Conservation (phyloP, 176 grass and related monocot species). For the Phyllostachys edulis region DNA sequence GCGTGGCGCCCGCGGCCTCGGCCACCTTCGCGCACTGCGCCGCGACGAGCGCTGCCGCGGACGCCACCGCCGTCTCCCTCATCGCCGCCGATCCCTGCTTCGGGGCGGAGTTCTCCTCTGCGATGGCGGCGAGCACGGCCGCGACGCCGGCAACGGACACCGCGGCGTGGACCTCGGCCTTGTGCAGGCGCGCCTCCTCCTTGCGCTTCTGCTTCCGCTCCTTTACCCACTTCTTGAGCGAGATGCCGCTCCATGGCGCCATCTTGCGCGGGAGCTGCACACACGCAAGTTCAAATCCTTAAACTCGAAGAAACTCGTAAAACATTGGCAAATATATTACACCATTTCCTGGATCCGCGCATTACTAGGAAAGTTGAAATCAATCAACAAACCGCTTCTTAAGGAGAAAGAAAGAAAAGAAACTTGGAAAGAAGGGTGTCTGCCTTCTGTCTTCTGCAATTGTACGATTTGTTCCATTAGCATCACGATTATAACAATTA, state of each 20-base stretch:
- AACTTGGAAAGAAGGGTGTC: not conserved
- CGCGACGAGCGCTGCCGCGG: slow-evolving; percentile 84
- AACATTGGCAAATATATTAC: slow-evolving; percentile 19
- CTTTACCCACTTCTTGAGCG: slow-evolving; percentile 95
- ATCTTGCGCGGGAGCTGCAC: slow-evolving; percentile 79
- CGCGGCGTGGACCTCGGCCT: slow-evolving; percentile 83
- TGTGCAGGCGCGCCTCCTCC: slow-evolving; percentile 74
- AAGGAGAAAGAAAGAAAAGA: not conserved
- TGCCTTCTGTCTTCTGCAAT: not conserved
- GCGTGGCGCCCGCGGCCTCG: slow-evolving; percentile 78
- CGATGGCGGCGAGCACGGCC: slow-evolving; percentile 82
- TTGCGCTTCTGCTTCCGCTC: slow-evolving; percentile 94
- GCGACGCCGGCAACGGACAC: slow-evolving; percentile 85
- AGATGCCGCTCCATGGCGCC: slow-evolving; percentile 66
- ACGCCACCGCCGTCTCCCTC: slow-evolving; percentile 66
- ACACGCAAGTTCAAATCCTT: slow-evolving; percentile 15
- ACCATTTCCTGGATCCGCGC: slow-evolving; percentile 1
- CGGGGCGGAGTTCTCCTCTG: slow-evolving; percentile 56
- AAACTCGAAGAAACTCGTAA: not conserved
- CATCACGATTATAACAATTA: no score
- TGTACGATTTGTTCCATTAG: slow-evolving; percentile 16
- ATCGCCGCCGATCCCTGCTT: slow-evolving; percentile 27
- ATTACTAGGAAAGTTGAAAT: not conserved
- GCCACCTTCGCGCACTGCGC: slow-evolving; percentile 85
- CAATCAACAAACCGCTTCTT: not conserved